Evolutionary conservation across 2,329 filamentous ascomycete genomes (phyloP), one percentile per base, ranked within the genome.

Genomic region (Colletotrichum sp.): DNA sequence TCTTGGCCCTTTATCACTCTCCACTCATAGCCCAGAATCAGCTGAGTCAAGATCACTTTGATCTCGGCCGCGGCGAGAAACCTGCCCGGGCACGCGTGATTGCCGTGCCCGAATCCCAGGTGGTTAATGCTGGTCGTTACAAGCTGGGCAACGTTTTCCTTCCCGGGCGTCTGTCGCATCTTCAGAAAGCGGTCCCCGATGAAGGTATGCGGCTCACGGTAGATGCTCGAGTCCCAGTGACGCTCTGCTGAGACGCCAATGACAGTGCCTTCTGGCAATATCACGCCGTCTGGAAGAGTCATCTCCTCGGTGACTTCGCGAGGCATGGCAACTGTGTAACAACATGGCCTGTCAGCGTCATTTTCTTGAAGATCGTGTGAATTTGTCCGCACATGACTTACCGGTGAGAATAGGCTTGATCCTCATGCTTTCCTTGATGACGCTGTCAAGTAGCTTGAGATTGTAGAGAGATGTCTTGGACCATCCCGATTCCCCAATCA

Each of bases 1-100:
- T 66, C 36, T 39, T 28, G 25, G 34, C 62, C 62, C n/a, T 43
- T n/a, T 16, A 66, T 66, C 8, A 30, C 62, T 34, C 32, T 67
- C 71, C 77, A 77, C 62, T 88, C 86, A 77, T 87, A 87, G 28
- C 81, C 83, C 1, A 88, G 84, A 3, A 52, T 52, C 2, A 52
- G 43, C 43, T 52, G 43, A 52, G n/a, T 52, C 55, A 88, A 89
- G 80, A 18, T 78, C n/a, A 52, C 43, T 52, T 52, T 52, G n/a
- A 52, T 52, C 43, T 52, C 43, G 10, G 43, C 43, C n/a, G 43
- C 43, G n/a, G 43, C 43, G n/a, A 52, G 43, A 13, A 52, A 22
- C n/a, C 43, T 52, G 43, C 43, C 43, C 8, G n/a, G 43, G n/a
- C 43, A 52, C 1, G 43, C 43, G 43, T 52, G 43, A 22, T 52